A percentile compares a stretch with the other conserved stretches of the same genome.
These are phyloP conservation scores for Diddensiella transvaalensis DNA, from an alignment of 805 yeast species.

Conservation along the genomic window DNA sequence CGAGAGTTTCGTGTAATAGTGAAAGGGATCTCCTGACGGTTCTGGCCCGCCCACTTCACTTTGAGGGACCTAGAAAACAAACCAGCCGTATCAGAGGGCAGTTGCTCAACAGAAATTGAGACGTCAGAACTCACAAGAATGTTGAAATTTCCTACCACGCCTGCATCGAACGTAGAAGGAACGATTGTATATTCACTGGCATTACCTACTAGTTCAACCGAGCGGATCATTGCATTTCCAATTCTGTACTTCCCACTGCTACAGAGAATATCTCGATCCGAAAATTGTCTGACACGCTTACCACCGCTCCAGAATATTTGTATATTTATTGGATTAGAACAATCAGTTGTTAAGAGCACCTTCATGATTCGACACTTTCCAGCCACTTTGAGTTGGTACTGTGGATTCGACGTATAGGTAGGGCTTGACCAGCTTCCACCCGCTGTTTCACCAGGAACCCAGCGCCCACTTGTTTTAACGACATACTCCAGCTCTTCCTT, in stretches of 20 bases:
- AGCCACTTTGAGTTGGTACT: slow-evolving; percentile 37
- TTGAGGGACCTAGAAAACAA: slow-evolving; percentile 4
- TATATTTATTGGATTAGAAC: slow-evolving; percentile 37
- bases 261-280: slow-evolving; percentile 34
- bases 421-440: slow-evolving; percentile 56
- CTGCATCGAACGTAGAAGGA: slow-evolving; percentile 42
- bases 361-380: slow-evolving; percentile 7
- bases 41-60: slow-evolving; percentile 18
- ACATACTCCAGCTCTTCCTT: slow-evolving; percentile 24
- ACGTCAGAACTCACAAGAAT: not conserved
- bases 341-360: slow-evolving; percentile 28
- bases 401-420: slow-evolving; percentile 54
- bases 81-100: slow-evolving; percentile 1
- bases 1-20: slow-evolving; percentile 1
- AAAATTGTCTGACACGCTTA: slow-evolving; percentile 28
- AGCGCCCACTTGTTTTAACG: slow-evolving; percentile 36
- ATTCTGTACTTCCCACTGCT: slow-evolving; percentile 36
- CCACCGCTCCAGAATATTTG: slow-evolving; percentile 42
- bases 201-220: not conserved
- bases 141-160: slow-evolving; percentile 1
- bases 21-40: slow-evolving; percentile 12
- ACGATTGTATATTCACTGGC: slow-evolving; percentile 43
- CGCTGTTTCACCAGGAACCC: slow-evolving; percentile 40
- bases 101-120: not conserved
- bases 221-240: not conserved